These are phyloP conservation scores for Trifolium subterraneum DNA, from an alignment of 306 rosid genomes.

Conservation along the genomic window DNA sequence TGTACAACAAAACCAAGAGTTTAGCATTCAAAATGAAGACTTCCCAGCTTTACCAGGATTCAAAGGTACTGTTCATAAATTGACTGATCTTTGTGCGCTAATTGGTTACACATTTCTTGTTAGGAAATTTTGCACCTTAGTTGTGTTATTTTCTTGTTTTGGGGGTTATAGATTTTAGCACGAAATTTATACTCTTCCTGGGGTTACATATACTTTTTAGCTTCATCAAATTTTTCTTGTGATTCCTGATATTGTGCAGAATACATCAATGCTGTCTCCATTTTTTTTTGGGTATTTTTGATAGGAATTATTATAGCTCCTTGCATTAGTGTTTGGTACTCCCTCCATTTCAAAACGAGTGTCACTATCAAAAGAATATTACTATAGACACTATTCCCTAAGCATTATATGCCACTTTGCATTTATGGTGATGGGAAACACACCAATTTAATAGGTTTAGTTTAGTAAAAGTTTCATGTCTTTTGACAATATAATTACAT, in stretches of 20 bases:
- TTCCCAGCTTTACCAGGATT: slow-evolving; percentile 98
- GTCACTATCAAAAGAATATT: too few relatives aligned
- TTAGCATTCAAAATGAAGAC: slow-evolving; percentile 98
- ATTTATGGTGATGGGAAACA: too few relatives aligned
- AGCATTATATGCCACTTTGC: too few relatives aligned
- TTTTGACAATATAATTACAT: too few relatives aligned
- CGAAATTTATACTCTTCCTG: slow-evolving; percentile 11
- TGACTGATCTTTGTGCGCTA: not conserved
- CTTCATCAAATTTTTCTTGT: slow-evolving; percentile 15
- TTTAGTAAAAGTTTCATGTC: too few relatives aligned
- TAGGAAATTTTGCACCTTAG: slow-evolving; percentile 10
- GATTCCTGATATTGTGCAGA: slow-evolving; percentile 6
- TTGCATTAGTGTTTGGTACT: slow-evolving; percentile 7
- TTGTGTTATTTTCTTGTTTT: slow-evolving; percentile 21
- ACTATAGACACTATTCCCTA: too few relatives aligned
- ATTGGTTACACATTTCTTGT: slow-evolving; percentile 14
- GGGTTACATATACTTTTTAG: not conserved
- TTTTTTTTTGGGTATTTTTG: not conserved
- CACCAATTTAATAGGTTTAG: too few relatives aligned
- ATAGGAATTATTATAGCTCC: not conserved
- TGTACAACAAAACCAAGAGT: slow-evolving; percentile 98
- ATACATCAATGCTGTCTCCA: slow-evolving; percentile 16
- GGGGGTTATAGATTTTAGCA: slow-evolving; percentile 12
- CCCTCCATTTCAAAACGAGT: too few relatives aligned
- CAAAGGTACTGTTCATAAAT: slow-evolving; percentile 62